Percentiles rank a stretch among this genome's conserved stretches.
phyloP scores from a whole-genome alignment of 495 filamentous ascomycete genomes.

The Lophiostoma macrostomum region DNA sequence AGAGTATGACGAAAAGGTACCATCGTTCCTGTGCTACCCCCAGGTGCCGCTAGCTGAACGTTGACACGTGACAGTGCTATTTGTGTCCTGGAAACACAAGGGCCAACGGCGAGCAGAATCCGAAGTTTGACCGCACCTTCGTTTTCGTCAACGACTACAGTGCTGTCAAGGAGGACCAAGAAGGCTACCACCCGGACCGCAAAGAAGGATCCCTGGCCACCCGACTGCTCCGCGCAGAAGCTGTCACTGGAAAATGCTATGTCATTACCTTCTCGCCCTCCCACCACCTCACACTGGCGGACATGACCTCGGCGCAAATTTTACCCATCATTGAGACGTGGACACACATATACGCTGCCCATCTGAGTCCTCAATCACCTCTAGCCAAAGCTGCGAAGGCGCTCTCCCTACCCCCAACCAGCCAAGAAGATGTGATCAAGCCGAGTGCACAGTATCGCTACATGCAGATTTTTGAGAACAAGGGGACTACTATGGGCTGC shows the following conservation, averaged over 20 bases:
- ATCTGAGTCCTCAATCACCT: constrained; percentile 70
- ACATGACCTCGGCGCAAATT: constrained; percentile 67
- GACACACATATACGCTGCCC: constrained; percentile 80
- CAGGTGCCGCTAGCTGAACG: neutral
- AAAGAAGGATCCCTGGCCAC: constrained; percentile 61
- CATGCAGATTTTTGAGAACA: constrained; percentile 99
- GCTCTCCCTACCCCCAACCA: constrained; percentile 48
- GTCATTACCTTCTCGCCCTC: constrained; percentile 88
- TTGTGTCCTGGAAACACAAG: constrained; percentile 93
- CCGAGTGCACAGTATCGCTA: constrained; percentile 82
- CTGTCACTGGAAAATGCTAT: constrained; percentile 95
- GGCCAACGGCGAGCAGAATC: constrained; percentile 87
- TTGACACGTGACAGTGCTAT: constrained; percentile 61
- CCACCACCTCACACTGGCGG: constrained; percentile 89
- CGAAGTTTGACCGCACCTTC: constrained; percentile 80
- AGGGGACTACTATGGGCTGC: constrained; percentile 96
- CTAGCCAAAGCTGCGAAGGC: constrained; percentile 52
- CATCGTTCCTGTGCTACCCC: neutral
- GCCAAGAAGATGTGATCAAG: constrained; percentile 46
- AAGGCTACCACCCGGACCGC: constrained; percentile 56
- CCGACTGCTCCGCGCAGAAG: constrained; percentile 77
- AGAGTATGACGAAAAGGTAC: constrained; percentile 69
- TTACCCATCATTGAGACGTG: constrained; percentile 76
- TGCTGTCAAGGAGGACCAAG: constrained; percentile 92
- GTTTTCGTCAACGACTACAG: constrained; percentile 98